Conservation (phyloP, 2,329 filamentous ascomycete species). For the Colletotrichum sp. region DNA sequence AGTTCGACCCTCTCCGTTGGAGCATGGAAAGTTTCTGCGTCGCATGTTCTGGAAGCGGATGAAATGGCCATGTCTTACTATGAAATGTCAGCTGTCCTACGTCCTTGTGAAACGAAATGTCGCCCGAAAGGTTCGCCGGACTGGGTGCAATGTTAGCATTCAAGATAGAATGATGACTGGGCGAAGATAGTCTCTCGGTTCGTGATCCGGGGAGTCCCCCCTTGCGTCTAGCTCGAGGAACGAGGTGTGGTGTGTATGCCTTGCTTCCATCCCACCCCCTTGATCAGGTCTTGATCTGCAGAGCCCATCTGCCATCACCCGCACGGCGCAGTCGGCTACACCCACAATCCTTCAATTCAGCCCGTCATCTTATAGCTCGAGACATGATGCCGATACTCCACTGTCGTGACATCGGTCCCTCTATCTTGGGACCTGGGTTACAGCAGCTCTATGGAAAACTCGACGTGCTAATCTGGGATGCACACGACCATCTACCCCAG, state of each 20-base stretch:
- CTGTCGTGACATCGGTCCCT: background rate
- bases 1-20: rapidly evolving
- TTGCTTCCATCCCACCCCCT: background rate
- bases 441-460: background rate
- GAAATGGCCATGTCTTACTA: background rate
- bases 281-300: background rate
- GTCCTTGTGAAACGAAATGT: background rate
- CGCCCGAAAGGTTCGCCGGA: background rate
- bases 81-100: background rate
- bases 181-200: background rate
- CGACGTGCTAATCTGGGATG: background rate
- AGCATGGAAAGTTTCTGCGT: background rate
- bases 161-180: background rate
- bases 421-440: background rate
- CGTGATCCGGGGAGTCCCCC: background rate
- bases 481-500: background rate
- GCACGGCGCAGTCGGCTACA: background rate
- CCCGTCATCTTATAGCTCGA: background rate
- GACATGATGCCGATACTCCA: background rate
- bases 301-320: background rate
- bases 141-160: background rate
- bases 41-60: background rate
- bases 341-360: background rate
- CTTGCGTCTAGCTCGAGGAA: background rate
- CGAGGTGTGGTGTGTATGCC: background rate